Evolutionary conservation across 2,329 filamentous ascomycete genomes (phyloP).

Genomic region (Trichoderma simmonsii): DNA sequence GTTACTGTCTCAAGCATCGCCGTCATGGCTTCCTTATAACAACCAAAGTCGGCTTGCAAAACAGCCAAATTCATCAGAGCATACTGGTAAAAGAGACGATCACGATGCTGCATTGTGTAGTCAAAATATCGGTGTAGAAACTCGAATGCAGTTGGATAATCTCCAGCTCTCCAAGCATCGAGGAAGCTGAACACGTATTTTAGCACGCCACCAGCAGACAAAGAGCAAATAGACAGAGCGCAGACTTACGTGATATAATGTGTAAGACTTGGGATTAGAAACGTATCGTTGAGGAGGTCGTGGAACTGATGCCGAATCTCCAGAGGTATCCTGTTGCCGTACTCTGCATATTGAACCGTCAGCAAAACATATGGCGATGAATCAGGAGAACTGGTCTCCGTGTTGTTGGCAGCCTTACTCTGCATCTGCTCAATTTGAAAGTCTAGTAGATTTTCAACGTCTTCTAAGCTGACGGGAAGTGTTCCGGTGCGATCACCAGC

Average conservation of each 20-base stretch:
- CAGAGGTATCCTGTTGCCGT: slow-evolving; percentile 73
- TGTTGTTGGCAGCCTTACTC: slow-evolving; percentile 47
- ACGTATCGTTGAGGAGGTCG: slow-evolving; percentile 63
- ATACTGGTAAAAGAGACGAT: slow-evolving; percentile 89
- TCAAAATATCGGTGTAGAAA: slow-evolving; percentile 93
- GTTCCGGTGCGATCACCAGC: slow-evolving; percentile 40
- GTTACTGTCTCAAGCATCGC: slow-evolving; percentile 94
- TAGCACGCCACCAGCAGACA: slow-evolving; percentile 10
- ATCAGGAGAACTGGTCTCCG: not conserved
- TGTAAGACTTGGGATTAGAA: slow-evolving; percentile 66
- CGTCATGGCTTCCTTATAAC: slow-evolving; percentile 81
- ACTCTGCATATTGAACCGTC: slow-evolving; percentile 45
- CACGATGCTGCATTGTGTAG: slow-evolving; percentile 83
- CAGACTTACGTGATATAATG: slow-evolving; percentile 65
- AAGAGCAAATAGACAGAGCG: not conserved
- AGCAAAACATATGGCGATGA: not conserved
- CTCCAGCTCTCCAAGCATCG: slow-evolving; percentile 86
- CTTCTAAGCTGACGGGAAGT: slow-evolving; percentile 66
- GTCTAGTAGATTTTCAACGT: slow-evolving; percentile 76
- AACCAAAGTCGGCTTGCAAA: slow-evolving; percentile 92
- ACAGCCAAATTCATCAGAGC: slow-evolving; percentile 90
- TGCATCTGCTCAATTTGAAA: slow-evolving; percentile 89
- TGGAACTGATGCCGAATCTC: slow-evolving; percentile 70
- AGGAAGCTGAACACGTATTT: slow-evolving; percentile 62
- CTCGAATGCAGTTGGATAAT: slow-evolving; percentile 87